phyloP scores from a whole-genome alignment of 768 basidiomycete species.

The Clavulina sp. region DNA sequence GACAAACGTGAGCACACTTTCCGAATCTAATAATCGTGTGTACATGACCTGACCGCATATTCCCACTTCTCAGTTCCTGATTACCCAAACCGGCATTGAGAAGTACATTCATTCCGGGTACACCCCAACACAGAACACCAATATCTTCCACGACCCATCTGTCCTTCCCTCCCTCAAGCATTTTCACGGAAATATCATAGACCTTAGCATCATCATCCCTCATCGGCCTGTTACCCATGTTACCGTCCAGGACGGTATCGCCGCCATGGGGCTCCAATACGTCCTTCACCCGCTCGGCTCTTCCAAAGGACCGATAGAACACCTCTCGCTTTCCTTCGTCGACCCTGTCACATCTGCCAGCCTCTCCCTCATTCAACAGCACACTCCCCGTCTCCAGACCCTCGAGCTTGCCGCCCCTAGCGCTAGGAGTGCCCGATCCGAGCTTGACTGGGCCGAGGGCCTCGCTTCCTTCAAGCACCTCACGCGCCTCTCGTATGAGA shows the following conservation, averaged over 20 bases:
- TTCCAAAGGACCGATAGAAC: background rate
- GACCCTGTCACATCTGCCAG: background rate
- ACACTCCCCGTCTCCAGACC: background rate
- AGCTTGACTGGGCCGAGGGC: background rate
- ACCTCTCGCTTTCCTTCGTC: background rate
- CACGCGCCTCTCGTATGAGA: background rate
- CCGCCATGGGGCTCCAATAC: background rate
- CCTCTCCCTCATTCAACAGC: background rate
- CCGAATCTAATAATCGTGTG: no score
- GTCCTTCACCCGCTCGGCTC: background rate
- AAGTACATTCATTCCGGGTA: slow-evolving; percentile 1
- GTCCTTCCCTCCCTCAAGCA: background rate
- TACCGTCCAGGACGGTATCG: background rate
- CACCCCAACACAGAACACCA: background rate
- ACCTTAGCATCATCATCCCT: background rate
- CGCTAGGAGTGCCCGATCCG: no score
- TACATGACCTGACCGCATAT: no score
- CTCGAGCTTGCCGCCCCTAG: background rate
- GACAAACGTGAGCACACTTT: no score
- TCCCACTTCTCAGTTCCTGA: background rate
- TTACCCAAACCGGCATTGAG: background rate
- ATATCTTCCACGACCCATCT: background rate
- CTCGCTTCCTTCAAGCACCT: background rate
- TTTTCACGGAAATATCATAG: slow-evolving; percentile 1
- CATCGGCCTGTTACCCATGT: background rate